Percentiles rank a stretch among this genome's conserved stretches.
These are phyloP conservation scores for Cicer bijugum DNA, from an alignment of 306 rosid genomes.

Conservation along the genomic window DNA sequence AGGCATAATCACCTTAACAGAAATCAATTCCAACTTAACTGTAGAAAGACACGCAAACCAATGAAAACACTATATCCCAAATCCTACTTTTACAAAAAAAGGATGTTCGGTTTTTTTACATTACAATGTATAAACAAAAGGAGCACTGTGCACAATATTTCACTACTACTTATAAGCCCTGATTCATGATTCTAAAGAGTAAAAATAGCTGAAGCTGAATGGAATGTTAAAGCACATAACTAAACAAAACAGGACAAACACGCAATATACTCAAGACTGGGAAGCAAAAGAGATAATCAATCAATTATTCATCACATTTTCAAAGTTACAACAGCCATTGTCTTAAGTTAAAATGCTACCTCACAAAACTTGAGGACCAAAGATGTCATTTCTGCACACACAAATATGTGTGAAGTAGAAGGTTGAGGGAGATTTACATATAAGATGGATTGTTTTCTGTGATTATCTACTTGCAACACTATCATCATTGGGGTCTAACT, in stretches of 20 bases:
- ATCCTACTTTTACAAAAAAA: neutral
- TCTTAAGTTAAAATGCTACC: conserved; percentile 21
- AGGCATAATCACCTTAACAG: conserved; percentile 8
- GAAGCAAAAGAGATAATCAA: conserved; percentile 11
- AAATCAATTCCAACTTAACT: neutral
- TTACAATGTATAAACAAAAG: conserved; percentile 19
- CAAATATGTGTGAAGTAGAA: conserved; percentile 9
- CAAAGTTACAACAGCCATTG: conserved; percentile 26
- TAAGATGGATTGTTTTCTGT: conserved; percentile 20
- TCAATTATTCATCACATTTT: conserved; percentile 12
- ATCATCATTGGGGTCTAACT: conserved; percentile 54
- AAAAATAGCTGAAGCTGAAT: conserved; percentile 4
- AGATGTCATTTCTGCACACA: conserved; percentile 7
- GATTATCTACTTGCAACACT: conserved; percentile 17
- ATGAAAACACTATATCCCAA: neutral
- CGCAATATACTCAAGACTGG: neutral
- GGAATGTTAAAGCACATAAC: conserved; percentile 20
- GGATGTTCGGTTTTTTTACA: neutral
- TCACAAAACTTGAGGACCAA: conserved; percentile 40
- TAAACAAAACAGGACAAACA: conserved; percentile 1
- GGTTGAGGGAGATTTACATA: conserved; percentile 28
- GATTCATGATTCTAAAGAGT: conserved; percentile 15
- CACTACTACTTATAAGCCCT: neutral
- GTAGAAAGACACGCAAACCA: neutral
- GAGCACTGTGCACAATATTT: conserved; percentile 24